These are phyloP conservation scores for Pleurotus pulmonarius DNA, from an alignment of 768 basidiomycete species.

Conservation along the genomic window DNA sequence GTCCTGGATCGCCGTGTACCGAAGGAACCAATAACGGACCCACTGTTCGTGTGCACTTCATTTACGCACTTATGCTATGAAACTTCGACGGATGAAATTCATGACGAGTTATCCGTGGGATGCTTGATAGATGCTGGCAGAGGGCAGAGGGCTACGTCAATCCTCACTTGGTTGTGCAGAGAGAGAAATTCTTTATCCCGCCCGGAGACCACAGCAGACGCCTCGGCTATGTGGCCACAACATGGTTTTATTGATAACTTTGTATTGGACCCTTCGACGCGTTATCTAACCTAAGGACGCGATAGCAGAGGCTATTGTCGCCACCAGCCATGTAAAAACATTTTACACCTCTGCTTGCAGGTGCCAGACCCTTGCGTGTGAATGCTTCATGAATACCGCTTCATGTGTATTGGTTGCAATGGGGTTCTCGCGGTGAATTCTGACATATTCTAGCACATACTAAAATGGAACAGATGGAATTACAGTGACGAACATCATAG, in stretches of 20 bases:
- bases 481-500: too few species aligned
- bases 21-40: background rate
- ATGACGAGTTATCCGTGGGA: background rate
- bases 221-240: too few species aligned
- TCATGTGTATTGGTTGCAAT: background rate
- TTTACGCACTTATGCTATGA: background rate
- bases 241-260: too few species aligned
- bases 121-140: background rate
- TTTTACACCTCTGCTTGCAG: constrained; percentile 4
- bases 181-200: background rate
- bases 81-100: constrained; percentile 1
- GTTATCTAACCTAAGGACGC: background rate
- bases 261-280: too few species aligned
- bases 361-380: constrained; percentile 2
- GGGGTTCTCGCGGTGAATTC: too few species aligned
- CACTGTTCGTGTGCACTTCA: background rate
- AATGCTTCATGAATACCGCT: background rate
- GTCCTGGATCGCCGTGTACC: background rate
- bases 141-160: constrained; percentile 3
- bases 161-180: background rate
- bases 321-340: background rate
- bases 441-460: too few species aligned
- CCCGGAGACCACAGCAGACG: background rate
- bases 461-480: too few species aligned
- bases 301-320: background rate